phyloP scores from a whole-genome alignment of 345 rosid genomes.

The Microthlaspi erraticum region DNA sequence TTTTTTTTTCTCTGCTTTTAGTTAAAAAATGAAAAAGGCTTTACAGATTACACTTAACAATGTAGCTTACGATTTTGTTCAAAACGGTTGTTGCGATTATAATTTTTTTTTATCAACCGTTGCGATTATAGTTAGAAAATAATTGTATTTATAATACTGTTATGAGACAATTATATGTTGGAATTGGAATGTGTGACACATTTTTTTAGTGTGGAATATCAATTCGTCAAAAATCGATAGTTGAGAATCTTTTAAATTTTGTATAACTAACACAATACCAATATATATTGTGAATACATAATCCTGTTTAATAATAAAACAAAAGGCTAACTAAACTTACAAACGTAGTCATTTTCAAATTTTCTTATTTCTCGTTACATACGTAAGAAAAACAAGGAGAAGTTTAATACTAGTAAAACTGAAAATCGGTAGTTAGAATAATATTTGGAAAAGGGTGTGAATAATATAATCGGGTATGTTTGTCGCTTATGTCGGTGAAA shows the following conservation, averaged over 20 bases:
- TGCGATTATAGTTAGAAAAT: background rate
- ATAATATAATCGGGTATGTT: background rate
- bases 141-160: background rate
- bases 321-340: background rate
- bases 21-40: background rate
- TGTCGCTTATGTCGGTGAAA: conserved; percentile 31
- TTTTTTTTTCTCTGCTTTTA: background rate
- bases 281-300: background rate
- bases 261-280: background rate
- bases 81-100: background rate
- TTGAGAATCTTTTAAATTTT: background rate
- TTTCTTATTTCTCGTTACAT: background rate
- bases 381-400: background rate
- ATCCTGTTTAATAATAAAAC: background rate
- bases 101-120: too few species aligned
- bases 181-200: background rate
- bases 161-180: background rate
- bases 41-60: too few species aligned
- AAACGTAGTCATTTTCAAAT: background rate
- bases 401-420: background rate
- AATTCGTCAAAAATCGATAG: background rate
- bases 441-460: background rate
- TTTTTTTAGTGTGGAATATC: background rate
- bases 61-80: too few species aligned
- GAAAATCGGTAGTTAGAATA: background rate